phyloP scores from a whole-genome alignment of 306 rosid species.

The Rubus idaeus region DNA sequence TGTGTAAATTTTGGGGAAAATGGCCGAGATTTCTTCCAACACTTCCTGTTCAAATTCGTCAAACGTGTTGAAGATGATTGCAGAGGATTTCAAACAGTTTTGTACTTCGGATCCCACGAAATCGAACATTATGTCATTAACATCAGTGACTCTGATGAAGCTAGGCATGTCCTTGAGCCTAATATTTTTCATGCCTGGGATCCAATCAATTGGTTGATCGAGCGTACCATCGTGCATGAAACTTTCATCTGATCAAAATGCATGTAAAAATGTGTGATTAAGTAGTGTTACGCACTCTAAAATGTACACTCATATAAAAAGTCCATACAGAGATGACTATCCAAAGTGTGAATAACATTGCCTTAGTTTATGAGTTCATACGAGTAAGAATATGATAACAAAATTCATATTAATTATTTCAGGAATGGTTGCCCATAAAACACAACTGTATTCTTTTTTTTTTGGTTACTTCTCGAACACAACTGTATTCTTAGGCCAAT shows the following conservation, averaged over 20 bases:
- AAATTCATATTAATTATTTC: too few species aligned
- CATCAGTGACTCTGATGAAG: slow-evolving; percentile 34
- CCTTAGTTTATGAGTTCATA: too few species aligned
- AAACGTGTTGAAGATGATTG: slow-evolving; percentile 44
- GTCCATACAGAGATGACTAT: too few species aligned
- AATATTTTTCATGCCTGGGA: slow-evolving; percentile 38
- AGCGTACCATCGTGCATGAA: slow-evolving; percentile 33
- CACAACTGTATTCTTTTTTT: too few species aligned
- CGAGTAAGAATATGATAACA: too few species aligned
- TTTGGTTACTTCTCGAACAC: too few species aligned
- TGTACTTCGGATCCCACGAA: slow-evolving; percentile 29
- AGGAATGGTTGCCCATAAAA: too few species aligned
- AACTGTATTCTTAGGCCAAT: too few species aligned
- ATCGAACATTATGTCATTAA: slow-evolving; percentile 36
- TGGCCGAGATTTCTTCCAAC: slow-evolving; percentile 34
- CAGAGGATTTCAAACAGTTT: slow-evolving; percentile 34
- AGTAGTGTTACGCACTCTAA: too few species aligned
- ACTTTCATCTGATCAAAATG: slow-evolving; percentile 27
- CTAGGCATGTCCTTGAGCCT: slow-evolving; percentile 47
- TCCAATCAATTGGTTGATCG: slow-evolving; percentile 35
- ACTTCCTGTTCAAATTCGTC: slow-evolving; percentile 40
- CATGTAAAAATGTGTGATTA: background rate
- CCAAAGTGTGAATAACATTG: too few species aligned
- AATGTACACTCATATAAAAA: too few species aligned
- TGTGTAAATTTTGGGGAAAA: slow-evolving; percentile 41